Evolutionary conservation across 305 asterid genomes (phyloP).

Genomic region (Fraxinus albicans): DNA sequence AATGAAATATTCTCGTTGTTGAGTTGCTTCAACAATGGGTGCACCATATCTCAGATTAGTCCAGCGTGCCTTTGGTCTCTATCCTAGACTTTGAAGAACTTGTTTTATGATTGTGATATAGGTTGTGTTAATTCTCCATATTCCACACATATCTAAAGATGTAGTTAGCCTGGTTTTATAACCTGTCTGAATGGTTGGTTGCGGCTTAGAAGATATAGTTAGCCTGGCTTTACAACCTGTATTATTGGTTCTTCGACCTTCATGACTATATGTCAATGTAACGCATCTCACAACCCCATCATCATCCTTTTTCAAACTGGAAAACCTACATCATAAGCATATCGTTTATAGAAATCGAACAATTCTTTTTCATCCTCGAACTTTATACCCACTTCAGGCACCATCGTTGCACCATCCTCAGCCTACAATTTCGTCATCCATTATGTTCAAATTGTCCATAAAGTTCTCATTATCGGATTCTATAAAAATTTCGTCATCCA

Average conservation of each 20-base stretch:
- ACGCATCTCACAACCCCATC: neutral
- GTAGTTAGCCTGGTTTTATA: neutral
- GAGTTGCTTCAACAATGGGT: too few relatives aligned
- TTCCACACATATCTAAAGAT: too few relatives aligned
- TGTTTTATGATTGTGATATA: too few relatives aligned
- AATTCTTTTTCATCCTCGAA: too few relatives aligned
- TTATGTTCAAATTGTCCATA: neutral
- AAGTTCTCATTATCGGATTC: neutral
- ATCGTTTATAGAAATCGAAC: neutral
- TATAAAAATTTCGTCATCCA: neutral
- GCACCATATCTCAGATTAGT: too few relatives aligned
- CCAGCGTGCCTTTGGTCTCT: too few relatives aligned
- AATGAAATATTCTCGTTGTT: too few relatives aligned
- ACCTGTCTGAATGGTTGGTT: neutral
- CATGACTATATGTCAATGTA: neutral
- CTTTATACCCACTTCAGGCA: neutral
- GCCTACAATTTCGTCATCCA: neutral
- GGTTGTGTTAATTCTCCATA: too few relatives aligned
- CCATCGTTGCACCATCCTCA: neutral
- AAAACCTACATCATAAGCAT: neutral
- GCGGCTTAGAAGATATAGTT: neutral
- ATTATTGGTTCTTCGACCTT: neutral
- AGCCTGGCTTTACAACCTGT: neutral
- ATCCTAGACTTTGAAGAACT: too few relatives aligned
- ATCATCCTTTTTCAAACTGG: neutral